phyloP scores from a whole-genome alignment of 2,329 filamentous ascomycete genomes.

The Fusarium domesticum region DNA sequence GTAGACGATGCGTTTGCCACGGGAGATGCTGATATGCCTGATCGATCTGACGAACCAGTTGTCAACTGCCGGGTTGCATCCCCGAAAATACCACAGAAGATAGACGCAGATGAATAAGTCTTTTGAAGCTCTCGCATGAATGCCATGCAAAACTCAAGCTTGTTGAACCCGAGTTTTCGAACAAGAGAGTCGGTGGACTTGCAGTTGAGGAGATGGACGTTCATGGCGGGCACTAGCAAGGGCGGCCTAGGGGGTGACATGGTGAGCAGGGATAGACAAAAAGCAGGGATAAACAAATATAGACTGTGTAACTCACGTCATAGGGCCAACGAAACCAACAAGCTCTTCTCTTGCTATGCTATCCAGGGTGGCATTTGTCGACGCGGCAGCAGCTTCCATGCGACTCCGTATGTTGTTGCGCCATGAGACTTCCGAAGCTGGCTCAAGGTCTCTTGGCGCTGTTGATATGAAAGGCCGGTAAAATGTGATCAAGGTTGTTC shows the following conservation, averaged over 20 bases:
- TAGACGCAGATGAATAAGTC: neutral
- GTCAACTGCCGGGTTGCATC: neutral
- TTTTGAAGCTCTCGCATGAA: neutral
- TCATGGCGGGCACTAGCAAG: neutral
- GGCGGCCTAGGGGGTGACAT: neutral
- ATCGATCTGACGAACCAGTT: neutral
- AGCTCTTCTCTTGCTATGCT: neutral
- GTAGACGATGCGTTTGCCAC: too few relatives aligned
- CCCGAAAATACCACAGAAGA: neutral
- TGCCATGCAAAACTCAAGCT: neutral
- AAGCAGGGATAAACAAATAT: too few relatives aligned
- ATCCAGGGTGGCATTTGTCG: neutral
- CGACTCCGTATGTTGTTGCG: neutral
- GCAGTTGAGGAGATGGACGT: neutral
- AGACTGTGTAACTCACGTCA: neutral
- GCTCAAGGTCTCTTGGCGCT: neutral
- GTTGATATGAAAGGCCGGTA: neutral
- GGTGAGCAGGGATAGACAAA: too few relatives aligned
- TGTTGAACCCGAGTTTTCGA: neutral
- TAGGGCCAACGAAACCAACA: neutral
- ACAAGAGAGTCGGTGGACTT: neutral
- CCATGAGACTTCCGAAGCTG: neutral
- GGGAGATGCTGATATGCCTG: neutral
- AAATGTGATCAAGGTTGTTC: neutral
- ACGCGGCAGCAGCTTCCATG: neutral